Percentiles rank a stretch among this genome's conserved stretches.
Conservation (phyloP, 805 yeast species). For the Nakazawaea holstii region DNA sequence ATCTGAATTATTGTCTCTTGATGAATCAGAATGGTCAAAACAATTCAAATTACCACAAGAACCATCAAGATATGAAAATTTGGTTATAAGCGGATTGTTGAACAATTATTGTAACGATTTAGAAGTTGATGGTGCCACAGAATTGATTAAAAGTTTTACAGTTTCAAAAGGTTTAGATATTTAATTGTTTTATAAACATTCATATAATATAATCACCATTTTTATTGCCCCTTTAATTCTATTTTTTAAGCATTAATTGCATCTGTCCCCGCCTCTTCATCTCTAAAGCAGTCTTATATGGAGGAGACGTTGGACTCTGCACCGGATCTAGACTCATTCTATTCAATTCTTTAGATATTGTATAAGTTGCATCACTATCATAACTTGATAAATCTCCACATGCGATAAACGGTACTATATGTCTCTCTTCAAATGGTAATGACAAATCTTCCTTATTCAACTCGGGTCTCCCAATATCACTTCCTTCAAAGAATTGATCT, state of each 20-base stretch:
- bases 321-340: constrained; percentile 75
- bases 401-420: constrained; percentile 87
- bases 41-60: constrained; percentile 64
- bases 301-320: constrained; percentile 94
- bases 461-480: constrained; percentile 49
- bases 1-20: constrained; percentile 32
- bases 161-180: constrained; percentile 45
- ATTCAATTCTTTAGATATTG: constrained; percentile 37
- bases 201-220: too few species aligned
- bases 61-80: constrained; percentile 70
- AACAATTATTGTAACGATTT: constrained; percentile 67
- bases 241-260: constrained; percentile 9
- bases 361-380: constrained; percentile 94
- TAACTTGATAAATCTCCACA: constrained; percentile 88
- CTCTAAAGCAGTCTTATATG: constrained; percentile 88
- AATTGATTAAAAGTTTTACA: constrained; percentile 57
- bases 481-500: constrained; percentile 73
- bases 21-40: constrained; percentile 61
- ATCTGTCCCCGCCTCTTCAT: constrained; percentile 72
- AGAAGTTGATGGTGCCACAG: constrained; percentile 65
- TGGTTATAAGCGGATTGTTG: constrained; percentile 63
- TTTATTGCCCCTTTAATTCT: neutral
- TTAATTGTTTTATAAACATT: neutral
- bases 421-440: constrained; percentile 58
- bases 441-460: constrained; percentile 39